Evolutionary conservation across 2,329 filamentous ascomycete species (phyloP).

Genomic region (Stagonosporopsis chrysanthemi): DNA sequence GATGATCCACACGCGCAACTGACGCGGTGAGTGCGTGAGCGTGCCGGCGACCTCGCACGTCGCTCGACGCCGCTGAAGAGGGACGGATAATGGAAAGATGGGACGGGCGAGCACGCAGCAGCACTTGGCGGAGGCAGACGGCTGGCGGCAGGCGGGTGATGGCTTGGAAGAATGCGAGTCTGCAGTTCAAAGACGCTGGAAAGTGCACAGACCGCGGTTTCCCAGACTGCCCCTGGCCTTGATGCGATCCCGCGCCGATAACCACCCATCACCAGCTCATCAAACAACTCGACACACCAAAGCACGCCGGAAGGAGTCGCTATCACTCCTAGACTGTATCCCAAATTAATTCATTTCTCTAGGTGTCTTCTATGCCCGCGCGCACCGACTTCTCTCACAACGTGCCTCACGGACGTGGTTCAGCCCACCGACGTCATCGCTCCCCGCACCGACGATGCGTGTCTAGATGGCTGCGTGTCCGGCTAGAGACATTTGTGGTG

Average conservation of each 20-base stretch:
- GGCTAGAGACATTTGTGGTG: not conserved
- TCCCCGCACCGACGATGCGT: slow-evolving; percentile 11
- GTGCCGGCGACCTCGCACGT: slow-evolving; percentile 15
- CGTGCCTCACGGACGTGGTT: slow-evolving; percentile 10
- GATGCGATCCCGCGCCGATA: slow-evolving; percentile 20
- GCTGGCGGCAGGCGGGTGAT: slow-evolving; percentile 33
- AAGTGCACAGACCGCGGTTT: slow-evolving; percentile 15
- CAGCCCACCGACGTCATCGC: slow-evolving; percentile 40
- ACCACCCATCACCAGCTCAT: slow-evolving; percentile 22
- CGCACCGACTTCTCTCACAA: slow-evolving; percentile 12
- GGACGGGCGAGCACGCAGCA: slow-evolving; percentile 14
- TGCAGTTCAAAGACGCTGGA: slow-evolving; percentile 13
- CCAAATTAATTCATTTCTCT: not conserved
- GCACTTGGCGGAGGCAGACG: slow-evolving; percentile 18
- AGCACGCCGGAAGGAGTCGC: slow-evolving; percentile 21
- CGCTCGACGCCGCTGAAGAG: slow-evolving; percentile 18
- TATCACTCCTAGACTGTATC: slow-evolving; percentile 15
- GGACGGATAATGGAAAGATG: slow-evolving; percentile 10
- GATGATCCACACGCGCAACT: slow-evolving; percentile 33
- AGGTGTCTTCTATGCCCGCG: slow-evolving; percentile 2
- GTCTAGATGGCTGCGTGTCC: not conserved
- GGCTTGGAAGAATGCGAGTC: slow-evolving; percentile 38
- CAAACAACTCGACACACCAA: slow-evolving; percentile 14
- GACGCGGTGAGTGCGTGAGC: slow-evolving; percentile 33
- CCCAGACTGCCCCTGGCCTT: slow-evolving; percentile 16